phyloP scores from a whole-genome alignment of 164 flowering plant genomes.

The Buxus sempervirens region DNA sequence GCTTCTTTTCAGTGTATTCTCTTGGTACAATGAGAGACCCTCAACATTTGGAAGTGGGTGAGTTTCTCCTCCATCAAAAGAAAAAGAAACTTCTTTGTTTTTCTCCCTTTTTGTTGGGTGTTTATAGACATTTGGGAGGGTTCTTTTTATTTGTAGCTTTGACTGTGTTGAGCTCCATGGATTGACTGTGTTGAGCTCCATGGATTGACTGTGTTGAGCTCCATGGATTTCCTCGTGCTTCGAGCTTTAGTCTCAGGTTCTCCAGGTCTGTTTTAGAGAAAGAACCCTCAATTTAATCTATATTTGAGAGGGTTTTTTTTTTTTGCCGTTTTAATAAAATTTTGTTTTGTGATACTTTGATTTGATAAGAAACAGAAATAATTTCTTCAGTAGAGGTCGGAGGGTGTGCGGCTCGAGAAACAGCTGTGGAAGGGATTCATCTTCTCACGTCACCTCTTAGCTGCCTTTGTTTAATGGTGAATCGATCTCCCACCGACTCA shows the following conservation, averaged over 20 bases:
- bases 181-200: slow-evolving; percentile 51
- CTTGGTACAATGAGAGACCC: slow-evolving; percentile 87
- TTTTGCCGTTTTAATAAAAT: no score
- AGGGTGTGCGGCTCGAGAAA: no score
- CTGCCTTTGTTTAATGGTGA: no score
- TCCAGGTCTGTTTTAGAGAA: slow-evolving; percentile 19
- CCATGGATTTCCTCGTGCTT: slow-evolving; percentile 14
- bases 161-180: slow-evolving; percentile 45
- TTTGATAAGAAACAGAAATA: no score
- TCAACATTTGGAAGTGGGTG: slow-evolving; percentile 90
- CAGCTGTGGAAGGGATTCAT: no score
- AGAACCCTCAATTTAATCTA: no score
- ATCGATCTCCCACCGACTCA: no score
- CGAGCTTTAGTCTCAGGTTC: slow-evolving; percentile 15
- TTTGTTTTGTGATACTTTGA: no score
- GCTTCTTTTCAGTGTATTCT: slow-evolving; percentile 54
- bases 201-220: slow-evolving; percentile 47
- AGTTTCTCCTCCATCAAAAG: neutral
- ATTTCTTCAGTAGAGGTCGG: no score
- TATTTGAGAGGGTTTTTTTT: no score
- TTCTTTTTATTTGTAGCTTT: slow-evolving; percentile 59
- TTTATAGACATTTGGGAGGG: slow-evolving; percentile 78
- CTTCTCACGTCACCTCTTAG: no score
- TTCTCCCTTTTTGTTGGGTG: neutral
- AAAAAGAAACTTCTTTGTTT: neutral